These are phyloP conservation scores for Coemansia sp. DNA, from an alignment of 192 early-diverging fungal genomes.

Conservation along the genomic window DNA sequence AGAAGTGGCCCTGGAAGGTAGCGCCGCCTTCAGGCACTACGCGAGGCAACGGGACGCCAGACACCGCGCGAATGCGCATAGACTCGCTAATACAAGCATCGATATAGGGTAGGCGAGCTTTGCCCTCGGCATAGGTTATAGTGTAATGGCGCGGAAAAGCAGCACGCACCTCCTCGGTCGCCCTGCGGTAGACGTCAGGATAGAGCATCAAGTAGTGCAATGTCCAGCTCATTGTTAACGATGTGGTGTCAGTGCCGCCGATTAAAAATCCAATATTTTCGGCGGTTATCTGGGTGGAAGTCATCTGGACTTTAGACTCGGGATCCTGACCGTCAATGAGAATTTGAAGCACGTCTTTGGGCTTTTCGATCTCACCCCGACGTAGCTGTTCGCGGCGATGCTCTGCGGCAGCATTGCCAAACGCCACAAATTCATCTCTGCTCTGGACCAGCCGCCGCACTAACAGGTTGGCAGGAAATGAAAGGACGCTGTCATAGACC, in stretches of 20 bases:
- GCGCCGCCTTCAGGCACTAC: conserved; percentile 35
- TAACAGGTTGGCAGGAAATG: conserved; percentile 14
- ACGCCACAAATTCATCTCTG: conserved; percentile 26
- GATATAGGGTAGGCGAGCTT: conserved; percentile 35
- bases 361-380: conserved; percentile 20
- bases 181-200: conserved; percentile 22
- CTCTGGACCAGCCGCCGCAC: conserved; percentile 14
- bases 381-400: conserved; percentile 17
- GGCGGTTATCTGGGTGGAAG: conserved; percentile 24
- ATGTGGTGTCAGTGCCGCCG: conserved; percentile 48
- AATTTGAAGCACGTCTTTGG: conserved; percentile 51
- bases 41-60: conserved; percentile 25
- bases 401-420: conserved; percentile 14
- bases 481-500: conserved; percentile 1
- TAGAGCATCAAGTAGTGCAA: conserved; percentile 41
- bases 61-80: conserved; percentile 32
- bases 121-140: conserved; percentile 40
- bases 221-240: conserved; percentile 42
- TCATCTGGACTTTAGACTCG: conserved; percentile 41
- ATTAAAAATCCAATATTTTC: conserved; percentile 35
- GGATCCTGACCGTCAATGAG: conserved; percentile 48
- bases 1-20: conserved; percentile 29
- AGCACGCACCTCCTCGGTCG: conserved; percentile 31
- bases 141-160: conserved; percentile 29
- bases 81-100: conserved; percentile 54